phyloP scores from a whole-genome alignment of 257 asterid genomes.

The Fraxinus excelsior region DNA sequence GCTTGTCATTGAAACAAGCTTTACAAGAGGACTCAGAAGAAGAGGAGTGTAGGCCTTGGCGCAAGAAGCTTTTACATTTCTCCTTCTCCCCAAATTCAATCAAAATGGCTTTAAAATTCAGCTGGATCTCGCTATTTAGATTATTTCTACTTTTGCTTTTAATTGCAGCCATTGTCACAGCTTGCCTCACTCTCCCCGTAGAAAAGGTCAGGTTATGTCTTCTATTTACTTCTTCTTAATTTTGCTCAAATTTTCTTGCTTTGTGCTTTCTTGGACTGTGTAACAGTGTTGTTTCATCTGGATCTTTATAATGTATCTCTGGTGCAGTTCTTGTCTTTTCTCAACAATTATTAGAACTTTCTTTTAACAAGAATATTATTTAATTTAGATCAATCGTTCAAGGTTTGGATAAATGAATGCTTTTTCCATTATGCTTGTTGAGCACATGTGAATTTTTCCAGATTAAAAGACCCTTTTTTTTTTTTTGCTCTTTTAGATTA shows the following conservation, averaged over 20 bases:
- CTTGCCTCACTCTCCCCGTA: slow-evolving; percentile 49
- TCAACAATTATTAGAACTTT: neutral
- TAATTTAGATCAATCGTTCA: neutral
- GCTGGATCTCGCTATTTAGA: neutral
- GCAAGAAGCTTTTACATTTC: neutral
- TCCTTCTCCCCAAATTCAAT: neutral
- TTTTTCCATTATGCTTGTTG: neutral
- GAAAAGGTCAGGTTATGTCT: slow-evolving; percentile 37
- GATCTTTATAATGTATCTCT: neutral
- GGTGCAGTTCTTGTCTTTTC: neutral
- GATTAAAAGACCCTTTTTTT: neutral
- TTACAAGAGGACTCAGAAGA: neutral
- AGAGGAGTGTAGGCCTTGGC: neutral
- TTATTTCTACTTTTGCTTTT: slow-evolving; percentile 19
- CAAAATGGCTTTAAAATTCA: neutral
- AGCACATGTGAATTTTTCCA: neutral
- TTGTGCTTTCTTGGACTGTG: neutral
- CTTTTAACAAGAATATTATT: neutral
- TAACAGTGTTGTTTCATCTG: neutral
- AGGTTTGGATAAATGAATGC: neutral
- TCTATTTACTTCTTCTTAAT: neutral
- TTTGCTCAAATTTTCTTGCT: neutral
- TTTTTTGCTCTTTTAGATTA: neutral
- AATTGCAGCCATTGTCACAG: slow-evolving; percentile 41
- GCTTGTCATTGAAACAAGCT: neutral